These are phyloP conservation scores for Casuarina cunninghamiana DNA, from an alignment of 306 rosid genomes.

Conservation along the genomic window DNA sequence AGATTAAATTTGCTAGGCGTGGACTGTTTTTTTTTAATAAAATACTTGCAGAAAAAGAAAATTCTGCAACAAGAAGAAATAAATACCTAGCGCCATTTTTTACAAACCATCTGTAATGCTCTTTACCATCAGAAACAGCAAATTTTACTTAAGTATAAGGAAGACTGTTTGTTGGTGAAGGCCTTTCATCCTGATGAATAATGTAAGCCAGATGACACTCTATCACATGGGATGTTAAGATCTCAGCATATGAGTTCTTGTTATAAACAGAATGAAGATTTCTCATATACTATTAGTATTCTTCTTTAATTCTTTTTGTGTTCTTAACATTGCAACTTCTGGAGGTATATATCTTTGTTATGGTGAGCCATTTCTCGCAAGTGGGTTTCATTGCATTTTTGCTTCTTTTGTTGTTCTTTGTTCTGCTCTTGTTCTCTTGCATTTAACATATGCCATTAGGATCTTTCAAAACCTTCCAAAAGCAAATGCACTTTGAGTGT, in stretches of 20 bases:
- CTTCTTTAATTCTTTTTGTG: too few species aligned
- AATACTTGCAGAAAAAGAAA: not conserved
- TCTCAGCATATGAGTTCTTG: not conserved
- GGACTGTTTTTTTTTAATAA: not conserved
- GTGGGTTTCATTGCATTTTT: not conserved
- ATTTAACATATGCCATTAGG: not conserved
- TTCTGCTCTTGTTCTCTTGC: not conserved
- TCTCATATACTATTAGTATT: not conserved
- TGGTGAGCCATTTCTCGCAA: not conserved
- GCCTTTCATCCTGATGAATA: not conserved
- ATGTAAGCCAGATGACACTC: not conserved
- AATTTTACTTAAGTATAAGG: not conserved
- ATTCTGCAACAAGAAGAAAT: not conserved
- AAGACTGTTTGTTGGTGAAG: not conserved
- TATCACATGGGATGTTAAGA: slow-evolving; percentile 2
- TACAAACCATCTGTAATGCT: not conserved
- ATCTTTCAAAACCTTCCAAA: not conserved
- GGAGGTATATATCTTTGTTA: not conserved
- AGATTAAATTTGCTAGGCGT: not conserved
- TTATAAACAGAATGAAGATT: not conserved
- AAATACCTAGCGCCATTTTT: not conserved
- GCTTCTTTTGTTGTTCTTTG: not conserved
- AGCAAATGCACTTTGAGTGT: not conserved
- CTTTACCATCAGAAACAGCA: not conserved
- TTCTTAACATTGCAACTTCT: not conserved